These are phyloP conservation scores for Aegle marmelos DNA, from an alignment of 345 rosid genomes.

Conservation along the genomic window DNA sequence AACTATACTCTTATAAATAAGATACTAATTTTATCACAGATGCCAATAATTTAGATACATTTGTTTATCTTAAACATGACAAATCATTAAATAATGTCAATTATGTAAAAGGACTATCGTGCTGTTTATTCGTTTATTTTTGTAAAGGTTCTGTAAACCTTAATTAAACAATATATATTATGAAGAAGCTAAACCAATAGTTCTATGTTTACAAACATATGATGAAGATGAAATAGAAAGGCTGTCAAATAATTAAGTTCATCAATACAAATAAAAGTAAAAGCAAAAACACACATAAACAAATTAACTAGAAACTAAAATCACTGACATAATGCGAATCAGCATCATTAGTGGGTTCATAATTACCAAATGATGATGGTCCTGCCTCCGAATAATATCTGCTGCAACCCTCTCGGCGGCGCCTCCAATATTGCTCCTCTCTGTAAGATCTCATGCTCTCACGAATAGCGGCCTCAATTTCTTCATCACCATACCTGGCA, in stretches of 20 bases:
- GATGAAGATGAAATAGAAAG: not conserved
- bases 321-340: not conserved
- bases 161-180: not conserved
- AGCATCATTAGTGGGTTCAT: not conserved
- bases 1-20: too few relatives aligned
- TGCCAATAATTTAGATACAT: too few relatives aligned
- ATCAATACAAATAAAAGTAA: not conserved
- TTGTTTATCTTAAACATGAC: too few relatives aligned
- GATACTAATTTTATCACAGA: too few relatives aligned
- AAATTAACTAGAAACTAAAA: not conserved
- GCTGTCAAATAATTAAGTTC: not conserved
- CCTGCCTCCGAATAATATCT: not conserved
- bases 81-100: too few relatives aligned
- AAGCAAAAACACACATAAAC: not conserved
- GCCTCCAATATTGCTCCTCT: not conserved
- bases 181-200: not conserved
- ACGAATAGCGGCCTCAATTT: not conserved
- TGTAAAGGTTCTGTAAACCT: too few relatives aligned
- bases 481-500: not conserved
- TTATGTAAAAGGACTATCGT: too few relatives aligned
- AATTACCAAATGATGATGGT: not conserved
- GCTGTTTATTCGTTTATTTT: too few relatives aligned
- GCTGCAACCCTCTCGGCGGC: slow-evolving; percentile 4
- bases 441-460: not conserved
- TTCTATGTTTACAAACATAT: not conserved